These are phyloP conservation scores for Phytophthora crassamura DNA, from an alignment of 352 stramenopile species.

Conservation along the genomic window DNA sequence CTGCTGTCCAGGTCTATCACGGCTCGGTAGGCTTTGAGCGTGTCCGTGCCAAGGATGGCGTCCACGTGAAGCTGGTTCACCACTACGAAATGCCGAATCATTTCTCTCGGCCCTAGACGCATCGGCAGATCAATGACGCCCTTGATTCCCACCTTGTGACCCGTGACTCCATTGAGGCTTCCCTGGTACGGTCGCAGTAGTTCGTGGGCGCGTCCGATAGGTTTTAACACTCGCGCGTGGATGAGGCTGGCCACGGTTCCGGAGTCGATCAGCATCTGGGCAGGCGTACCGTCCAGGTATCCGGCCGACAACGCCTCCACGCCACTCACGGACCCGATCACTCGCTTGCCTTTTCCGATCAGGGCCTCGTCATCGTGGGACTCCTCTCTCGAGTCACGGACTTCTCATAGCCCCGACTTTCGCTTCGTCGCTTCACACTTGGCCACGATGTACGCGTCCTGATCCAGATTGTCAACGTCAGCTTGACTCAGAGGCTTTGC, in stretches of 20 bases:
- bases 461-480: too few species aligned
- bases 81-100: neutral
- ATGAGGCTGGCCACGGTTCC: slow-evolving; percentile 8
- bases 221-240: neutral
- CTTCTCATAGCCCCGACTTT: neutral
- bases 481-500: too few species aligned
- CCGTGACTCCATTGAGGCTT: neutral
- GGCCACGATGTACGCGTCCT: too few species aligned
- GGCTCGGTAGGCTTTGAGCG: too few species aligned
- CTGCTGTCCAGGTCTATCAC: neutral
- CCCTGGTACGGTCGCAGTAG: neutral
- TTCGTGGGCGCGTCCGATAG: neutral
- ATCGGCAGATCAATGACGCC: slow-evolving; percentile 4
- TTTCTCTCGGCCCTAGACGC: neutral
- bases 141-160: neutral
- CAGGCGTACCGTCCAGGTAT: neutral
- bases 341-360: neutral
- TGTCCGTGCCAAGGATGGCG: too few species aligned
- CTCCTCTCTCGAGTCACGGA: too few species aligned
- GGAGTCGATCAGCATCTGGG: slow-evolving; percentile 1
- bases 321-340: neutral
- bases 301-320: neutral
- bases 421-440: neutral
- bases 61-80: neutral
- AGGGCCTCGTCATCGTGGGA: too few species aligned